Evolutionary conservation across 352 stramenopile genomes (phyloP).

Genomic region (Phytophthora pistaciae): DNA sequence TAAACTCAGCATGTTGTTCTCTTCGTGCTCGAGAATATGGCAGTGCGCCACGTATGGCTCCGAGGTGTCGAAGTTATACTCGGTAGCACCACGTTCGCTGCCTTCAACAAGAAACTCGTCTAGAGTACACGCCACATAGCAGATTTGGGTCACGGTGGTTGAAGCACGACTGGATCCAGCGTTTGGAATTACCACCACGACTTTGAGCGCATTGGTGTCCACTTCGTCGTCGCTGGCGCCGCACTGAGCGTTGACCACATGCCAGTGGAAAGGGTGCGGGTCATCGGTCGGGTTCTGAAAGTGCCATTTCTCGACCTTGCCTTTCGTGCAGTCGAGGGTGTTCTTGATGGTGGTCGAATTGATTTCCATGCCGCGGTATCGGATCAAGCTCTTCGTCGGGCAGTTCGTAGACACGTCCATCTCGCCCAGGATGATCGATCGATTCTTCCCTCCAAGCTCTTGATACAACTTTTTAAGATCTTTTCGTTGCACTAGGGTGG

Average conservation of each 20-base stretch:
- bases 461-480: conserved; percentile 59
- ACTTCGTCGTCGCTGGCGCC: conserved; percentile 70
- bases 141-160: conserved; percentile 66
- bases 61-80: conserved; percentile 78
- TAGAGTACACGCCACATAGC: conserved; percentile 78
- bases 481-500: conserved; percentile 53
- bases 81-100: conserved; percentile 52
- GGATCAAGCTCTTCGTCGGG: conserved; percentile 54
- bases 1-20: conserved; percentile 79
- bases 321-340: conserved; percentile 66
- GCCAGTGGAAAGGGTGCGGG: conserved; percentile 82
- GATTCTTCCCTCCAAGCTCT: conserved; percentile 57
- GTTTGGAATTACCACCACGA: conserved; percentile 82
- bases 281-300: conserved; percentile 85
- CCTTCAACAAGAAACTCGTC: conserved; percentile 72
- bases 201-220: conserved; percentile 73
- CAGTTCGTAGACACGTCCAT: conserved; percentile 57
- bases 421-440: conserved; percentile 61
- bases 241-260: conserved; percentile 79
- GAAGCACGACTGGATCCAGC: conserved; percentile 42
- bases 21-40: conserved; percentile 83
- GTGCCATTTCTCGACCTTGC: conserved; percentile 82
- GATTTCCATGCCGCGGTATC: conserved; percentile 59
- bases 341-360: conserved; percentile 61
- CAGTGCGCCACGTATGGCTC: conserved; percentile 83